Conservation (phyloP, 2,329 filamentous ascomycete genomes). For the Alternaria atra region DNA sequence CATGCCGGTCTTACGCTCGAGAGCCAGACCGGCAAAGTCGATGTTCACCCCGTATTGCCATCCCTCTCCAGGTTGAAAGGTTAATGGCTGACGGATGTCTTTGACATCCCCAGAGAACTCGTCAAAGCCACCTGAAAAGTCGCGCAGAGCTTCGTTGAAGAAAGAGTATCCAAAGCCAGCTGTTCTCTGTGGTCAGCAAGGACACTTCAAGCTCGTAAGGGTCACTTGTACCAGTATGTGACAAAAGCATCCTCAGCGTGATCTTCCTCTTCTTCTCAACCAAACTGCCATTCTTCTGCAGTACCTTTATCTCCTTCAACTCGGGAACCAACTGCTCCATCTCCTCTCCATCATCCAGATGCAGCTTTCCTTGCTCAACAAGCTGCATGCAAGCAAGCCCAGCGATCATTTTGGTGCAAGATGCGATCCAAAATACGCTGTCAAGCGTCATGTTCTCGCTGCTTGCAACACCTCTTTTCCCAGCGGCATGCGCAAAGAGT, state of each 20-base stretch:
- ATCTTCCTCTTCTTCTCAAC: constrained; percentile 56
- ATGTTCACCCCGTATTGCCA: constrained; percentile 64
- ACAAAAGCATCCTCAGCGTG: constrained; percentile 60
- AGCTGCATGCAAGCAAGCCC: constrained; percentile 46
- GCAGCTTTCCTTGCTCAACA: constrained; percentile 43
- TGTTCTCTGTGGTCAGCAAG: constrained; percentile 3
- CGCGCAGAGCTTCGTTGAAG: constrained; percentile 55
- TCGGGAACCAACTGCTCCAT: constrained; percentile 39
- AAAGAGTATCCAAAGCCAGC: constrained; percentile 60
- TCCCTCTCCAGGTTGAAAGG: constrained; percentile 68
- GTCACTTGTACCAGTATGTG: constrained; percentile 49
- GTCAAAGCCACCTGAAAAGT: constrained; percentile 62
- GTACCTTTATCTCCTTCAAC: constrained; percentile 51
- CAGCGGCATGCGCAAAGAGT: constrained; percentile 53
- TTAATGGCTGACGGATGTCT: constrained; percentile 63
- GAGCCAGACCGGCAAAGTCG: constrained; percentile 58
- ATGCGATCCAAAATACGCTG: constrained; percentile 64
- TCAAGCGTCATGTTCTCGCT: constrained; percentile 66
- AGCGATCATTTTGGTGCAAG: constrained; percentile 55
- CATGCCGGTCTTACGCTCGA: constrained; percentile 56
- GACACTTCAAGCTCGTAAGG: not conserved
- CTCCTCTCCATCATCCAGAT: constrained; percentile 39
- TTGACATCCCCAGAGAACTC: constrained; percentile 65
- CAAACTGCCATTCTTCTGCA: constrained; percentile 43
- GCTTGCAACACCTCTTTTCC: constrained; percentile 48